Evolutionary conservation across 441 rosid genomes (phyloP), one percentile per base, ranked within the genome.

Genomic region (Populus hybrid): DNA sequence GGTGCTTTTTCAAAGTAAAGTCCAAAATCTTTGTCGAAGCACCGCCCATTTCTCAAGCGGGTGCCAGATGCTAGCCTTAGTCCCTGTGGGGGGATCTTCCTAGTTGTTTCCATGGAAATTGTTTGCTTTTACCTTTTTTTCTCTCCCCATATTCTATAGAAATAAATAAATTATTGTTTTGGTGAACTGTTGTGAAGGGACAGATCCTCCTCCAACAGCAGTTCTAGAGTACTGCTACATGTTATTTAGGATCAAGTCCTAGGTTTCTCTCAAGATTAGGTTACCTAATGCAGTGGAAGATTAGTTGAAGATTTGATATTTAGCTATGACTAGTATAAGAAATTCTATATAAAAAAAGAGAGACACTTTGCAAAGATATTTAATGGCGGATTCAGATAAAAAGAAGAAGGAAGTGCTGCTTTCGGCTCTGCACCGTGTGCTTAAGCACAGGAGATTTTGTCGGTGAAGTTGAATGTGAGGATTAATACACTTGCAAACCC

Each of bases 21-120:
- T 75, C 70, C 18, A 61, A 46, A 59, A 46, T 42, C 53, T n/a
- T 14, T 67, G 70, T 30, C 24, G 46, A 23, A 40, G 77, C 72
- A 70, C 84, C 87, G 83, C 50, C 87, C 83, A 72, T 69, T 72
- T 57, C 50, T 34, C 46, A 0, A 19, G 19, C 16, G 23, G 18
- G 5, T 40, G 78, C 74, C 85, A 76, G 6, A 18, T 85, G 76
- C 28, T n/a, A 61, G 6, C 12, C 18, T 32, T 26, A 7, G 11
- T 50, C 10, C 5, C 11, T 34, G 50, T 6, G 53, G 53, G 9
- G 2, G 11, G 57, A 14, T 36, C 57, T 63, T 74, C 28, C 63
- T 7, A 0, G 23, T 18, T 26, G n/a, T 11, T 0, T 36, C 19
- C 35, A 12, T 36, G 23, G 40, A 35, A 70, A 59, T 24, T 61